Conservation (phyloP, 108 stramenopile genomes). For the Skeletonema potamos region DNA sequence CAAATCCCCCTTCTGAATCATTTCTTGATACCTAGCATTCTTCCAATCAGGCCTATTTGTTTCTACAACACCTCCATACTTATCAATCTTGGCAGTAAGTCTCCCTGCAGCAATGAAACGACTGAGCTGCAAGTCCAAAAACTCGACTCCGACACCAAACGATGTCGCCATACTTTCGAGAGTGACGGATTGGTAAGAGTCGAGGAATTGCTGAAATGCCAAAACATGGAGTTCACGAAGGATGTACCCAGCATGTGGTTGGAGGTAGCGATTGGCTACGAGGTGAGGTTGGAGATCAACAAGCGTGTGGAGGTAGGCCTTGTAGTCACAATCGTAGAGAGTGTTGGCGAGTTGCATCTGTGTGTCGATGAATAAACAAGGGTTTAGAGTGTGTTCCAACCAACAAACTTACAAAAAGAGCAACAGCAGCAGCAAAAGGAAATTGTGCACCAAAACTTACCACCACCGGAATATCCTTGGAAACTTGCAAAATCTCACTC, state of each 20-base stretch:
- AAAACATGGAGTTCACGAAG: slow-evolving; percentile 93
- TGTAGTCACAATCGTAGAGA: slow-evolving; percentile 96
- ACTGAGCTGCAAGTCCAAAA: slow-evolving; percentile 94
- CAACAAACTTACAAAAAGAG: not conserved
- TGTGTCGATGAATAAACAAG: not conserved
- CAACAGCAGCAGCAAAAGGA: no score
- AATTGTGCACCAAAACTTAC: slow-evolving; percentile 28
- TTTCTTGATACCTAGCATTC: slow-evolving; percentile 95
- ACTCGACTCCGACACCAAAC: slow-evolving; percentile 90
- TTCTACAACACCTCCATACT: slow-evolving; percentile 96
- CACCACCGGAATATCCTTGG: slow-evolving; percentile 79
- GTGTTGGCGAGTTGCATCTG: slow-evolving; percentile 73
- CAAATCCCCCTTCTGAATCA: slow-evolving; percentile 97
- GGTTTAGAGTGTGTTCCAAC: not conserved
- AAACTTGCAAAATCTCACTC: slow-evolving; percentile 91
- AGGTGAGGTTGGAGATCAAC: slow-evolving; percentile 83
- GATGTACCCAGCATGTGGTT: slow-evolving; percentile 83
- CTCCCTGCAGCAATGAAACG: slow-evolving; percentile 96
- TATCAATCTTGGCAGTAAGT: slow-evolving; percentile 97
- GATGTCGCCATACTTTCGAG: slow-evolving; percentile 91
- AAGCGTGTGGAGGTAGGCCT: slow-evolving; percentile 87
- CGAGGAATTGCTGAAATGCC: slow-evolving; percentile 97
- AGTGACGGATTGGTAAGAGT: slow-evolving; percentile 97
- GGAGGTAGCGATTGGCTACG: slow-evolving; percentile 80
- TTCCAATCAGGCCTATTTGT: slow-evolving; percentile 95